A percentile compares a stretch with the other conserved stretches of the same genome.
These are phyloP conservation scores for Tricholoma sp. DNA, from an alignment of 768 basidiomycete species.

Conservation along the genomic window DNA sequence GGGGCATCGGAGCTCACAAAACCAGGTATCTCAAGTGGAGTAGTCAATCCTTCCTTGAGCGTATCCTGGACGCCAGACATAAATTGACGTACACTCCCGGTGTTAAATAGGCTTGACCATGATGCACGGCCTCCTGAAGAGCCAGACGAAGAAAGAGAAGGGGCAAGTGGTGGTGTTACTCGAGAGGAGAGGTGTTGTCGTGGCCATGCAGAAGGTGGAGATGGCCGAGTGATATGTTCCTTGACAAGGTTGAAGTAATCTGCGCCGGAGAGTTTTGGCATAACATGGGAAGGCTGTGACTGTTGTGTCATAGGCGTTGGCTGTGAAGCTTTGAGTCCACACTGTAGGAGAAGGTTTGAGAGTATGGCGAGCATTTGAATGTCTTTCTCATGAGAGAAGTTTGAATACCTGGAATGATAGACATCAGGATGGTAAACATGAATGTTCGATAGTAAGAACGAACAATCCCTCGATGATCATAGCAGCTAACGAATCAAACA, in stretches of 20 bases:
- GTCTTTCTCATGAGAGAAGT: slow-evolving; percentile 50
- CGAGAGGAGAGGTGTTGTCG: slow-evolving; percentile 34
- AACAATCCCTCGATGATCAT: slow-evolving; percentile 45
- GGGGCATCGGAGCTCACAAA: background rate
- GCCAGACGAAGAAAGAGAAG: slow-evolving; percentile 45
- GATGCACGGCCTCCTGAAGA: slow-evolving; percentile 64
- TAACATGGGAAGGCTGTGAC: background rate
- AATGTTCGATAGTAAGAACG: slow-evolving; percentile 18
- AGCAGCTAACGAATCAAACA: slow-evolving; percentile 28
- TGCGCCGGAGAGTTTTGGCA: slow-evolving; percentile 19
- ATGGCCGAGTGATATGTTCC: slow-evolving; percentile 28
- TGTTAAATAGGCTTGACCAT: slow-evolving; percentile 76
- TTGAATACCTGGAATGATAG: slow-evolving; percentile 28
- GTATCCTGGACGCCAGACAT: slow-evolving; percentile 59
- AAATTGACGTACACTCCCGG: slow-evolving; percentile 63
- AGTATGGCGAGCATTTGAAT: slow-evolving; percentile 82
- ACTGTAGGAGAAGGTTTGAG: slow-evolving; percentile 61
- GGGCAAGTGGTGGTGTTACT: slow-evolving; percentile 28
- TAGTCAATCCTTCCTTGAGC: slow-evolving; percentile 37
- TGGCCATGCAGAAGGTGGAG: slow-evolving; percentile 50
- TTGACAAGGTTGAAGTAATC: slow-evolving; percentile 61
- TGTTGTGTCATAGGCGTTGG: slow-evolving; percentile 6
- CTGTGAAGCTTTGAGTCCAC: slow-evolving; percentile 13
- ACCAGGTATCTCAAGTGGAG: slow-evolving; percentile 37
- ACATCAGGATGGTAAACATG: background rate